Conservation (phyloP, 2,329 filamentous ascomycete genomes). For the Colletotrichum tabaci region DNA sequence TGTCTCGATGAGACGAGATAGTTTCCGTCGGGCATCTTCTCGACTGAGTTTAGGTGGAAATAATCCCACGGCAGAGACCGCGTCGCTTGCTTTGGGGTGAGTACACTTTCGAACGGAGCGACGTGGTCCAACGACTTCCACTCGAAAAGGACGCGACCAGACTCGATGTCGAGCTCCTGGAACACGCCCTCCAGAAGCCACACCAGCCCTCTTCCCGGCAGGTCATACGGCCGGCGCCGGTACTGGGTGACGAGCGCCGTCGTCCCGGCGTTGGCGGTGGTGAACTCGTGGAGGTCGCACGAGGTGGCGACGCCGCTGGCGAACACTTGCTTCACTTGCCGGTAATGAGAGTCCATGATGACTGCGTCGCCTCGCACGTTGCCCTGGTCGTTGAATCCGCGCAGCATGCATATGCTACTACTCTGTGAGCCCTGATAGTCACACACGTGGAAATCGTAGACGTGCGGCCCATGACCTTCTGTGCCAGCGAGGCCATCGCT, state of each 20-base stretch:
- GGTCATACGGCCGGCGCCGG: slow-evolving; percentile 4
- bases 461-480: slow-evolving; percentile 2
- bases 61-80: slow-evolving; percentile 54
- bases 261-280: not conserved
- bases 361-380: not conserved
- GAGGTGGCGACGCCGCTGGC: not conserved
- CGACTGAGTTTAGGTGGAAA: slow-evolving; percentile 53
- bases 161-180: slow-evolving; percentile 65
- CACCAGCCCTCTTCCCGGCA: not conserved
- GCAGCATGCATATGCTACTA: slow-evolving; percentile 7
- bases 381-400: slow-evolving; percentile 16
- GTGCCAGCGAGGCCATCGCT: slow-evolving; percentile 15
- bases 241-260: slow-evolving; percentile 10
- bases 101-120: slow-evolving; percentile 32
- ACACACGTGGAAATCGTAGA: slow-evolving; percentile 15
- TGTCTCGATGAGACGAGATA: slow-evolving; percentile 48
- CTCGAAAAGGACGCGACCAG: slow-evolving; percentile 63
- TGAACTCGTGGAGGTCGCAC: slow-evolving; percentile 17
- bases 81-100: not conserved
- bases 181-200: slow-evolving; percentile 18
- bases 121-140: slow-evolving; percentile 54
- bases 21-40: slow-evolving; percentile 53
- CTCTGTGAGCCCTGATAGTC: not conserved
- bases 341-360: slow-evolving; percentile 7
- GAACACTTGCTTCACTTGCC: slow-evolving; percentile 1